Percentiles rank a stretch among this genome's conserved stretches.
These are phyloP conservation scores for Ehretia macrophylla DNA, from an alignment of 257 asterid genomes.

Conservation along the genomic window DNA sequence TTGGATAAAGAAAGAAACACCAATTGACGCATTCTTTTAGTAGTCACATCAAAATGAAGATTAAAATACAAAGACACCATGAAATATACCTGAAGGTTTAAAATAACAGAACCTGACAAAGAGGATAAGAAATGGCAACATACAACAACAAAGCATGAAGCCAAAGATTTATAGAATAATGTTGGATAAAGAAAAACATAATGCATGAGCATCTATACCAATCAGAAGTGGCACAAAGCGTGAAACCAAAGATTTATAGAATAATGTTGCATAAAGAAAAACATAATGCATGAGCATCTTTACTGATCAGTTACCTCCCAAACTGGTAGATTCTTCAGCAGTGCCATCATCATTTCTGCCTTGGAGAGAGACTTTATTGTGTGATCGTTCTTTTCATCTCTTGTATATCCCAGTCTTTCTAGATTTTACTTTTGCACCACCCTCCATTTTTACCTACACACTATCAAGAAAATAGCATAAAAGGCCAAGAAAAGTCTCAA, in stretches of 20 bases:
- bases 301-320: conserved; percentile 42
- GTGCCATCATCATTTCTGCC: conserved; percentile 38
- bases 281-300: not conserved
- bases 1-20: no score
- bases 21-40: no score
- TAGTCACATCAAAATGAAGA: no score
- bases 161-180: no score
- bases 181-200: no score
- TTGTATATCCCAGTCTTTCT: conserved; percentile 77
- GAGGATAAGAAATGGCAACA: no score
- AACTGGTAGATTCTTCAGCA: conserved; percentile 43
- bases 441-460: conserved; percentile 79
- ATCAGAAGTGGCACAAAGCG: no score
- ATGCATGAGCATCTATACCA: no score
- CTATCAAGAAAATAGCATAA: conserved; percentile 9
- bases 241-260: not conserved
- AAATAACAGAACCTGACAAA: no score
- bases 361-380: conserved; percentile 51
- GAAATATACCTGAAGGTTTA: no score
- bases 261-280: not conserved
- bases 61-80: no score
- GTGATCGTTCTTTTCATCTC: conserved; percentile 74
- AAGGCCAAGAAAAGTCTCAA: not conserved
- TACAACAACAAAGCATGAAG: no score
- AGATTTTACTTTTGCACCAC: conserved; percentile 65